phyloP scores from a whole-genome alignment of 257 asterid genomes.

The Linderniella brevidens region DNA sequence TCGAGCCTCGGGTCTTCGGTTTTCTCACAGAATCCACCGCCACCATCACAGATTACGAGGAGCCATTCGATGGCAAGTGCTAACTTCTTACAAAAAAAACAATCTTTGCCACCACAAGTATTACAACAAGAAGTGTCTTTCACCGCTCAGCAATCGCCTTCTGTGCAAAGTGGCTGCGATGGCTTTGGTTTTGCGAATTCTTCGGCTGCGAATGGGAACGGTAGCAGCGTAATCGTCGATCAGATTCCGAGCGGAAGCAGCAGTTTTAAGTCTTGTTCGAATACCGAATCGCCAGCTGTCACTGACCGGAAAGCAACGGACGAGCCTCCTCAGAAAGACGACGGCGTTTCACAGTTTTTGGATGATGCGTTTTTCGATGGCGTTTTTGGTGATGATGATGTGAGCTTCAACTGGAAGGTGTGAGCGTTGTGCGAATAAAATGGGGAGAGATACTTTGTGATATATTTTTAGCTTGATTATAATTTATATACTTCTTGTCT shows the following conservation, averaged over 20 bases:
- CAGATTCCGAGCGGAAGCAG: too few species aligned
- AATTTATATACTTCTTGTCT: too few species aligned
- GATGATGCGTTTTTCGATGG: conserved; percentile 56
- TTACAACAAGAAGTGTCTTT: conserved; percentile 55
- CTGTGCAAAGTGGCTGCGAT: conserved; percentile 28
- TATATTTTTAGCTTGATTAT: too few species aligned
- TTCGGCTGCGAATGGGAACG: conserved; percentile 3
- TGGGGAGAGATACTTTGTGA: too few species aligned
- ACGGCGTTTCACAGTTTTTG: conserved; percentile 38
- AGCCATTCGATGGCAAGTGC: conserved; percentile 14
- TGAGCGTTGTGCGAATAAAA: conserved; percentile 11
- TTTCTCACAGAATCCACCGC: conserved; percentile 14
- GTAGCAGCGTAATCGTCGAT: conserved; percentile 14
- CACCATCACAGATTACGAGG: conserved; percentile 2
- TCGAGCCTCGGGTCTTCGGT: conserved; percentile 29
- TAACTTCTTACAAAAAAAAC: conserved; percentile 28
- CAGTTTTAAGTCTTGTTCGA: too few species aligned
- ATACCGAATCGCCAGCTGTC: too few species aligned
- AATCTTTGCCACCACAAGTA: conserved; percentile 23
- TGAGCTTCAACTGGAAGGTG: conserved; percentile 71
- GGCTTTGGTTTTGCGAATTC: conserved; percentile 19
- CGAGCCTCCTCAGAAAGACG: conserved; percentile 28
- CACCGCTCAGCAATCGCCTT: conserved; percentile 50
- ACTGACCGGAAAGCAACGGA: conserved; percentile 31
- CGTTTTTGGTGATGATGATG: conserved; percentile 46